Evolutionary conservation across 768 basidiomycete genomes (phyloP).

Genomic region (Termitomyces sp.): DNA sequence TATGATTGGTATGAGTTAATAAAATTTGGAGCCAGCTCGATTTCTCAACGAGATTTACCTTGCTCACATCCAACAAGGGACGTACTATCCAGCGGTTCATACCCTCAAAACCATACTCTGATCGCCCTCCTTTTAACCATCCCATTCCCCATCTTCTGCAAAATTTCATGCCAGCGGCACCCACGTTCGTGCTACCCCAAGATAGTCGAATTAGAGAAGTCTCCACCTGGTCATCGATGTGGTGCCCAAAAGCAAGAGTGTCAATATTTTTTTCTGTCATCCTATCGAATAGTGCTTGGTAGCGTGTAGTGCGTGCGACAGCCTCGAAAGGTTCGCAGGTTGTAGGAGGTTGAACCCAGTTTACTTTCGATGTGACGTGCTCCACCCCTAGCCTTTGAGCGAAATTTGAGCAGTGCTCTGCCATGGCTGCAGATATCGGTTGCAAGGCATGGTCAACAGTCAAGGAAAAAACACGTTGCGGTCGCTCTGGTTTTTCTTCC

Average conservation of each 20-base stretch:
- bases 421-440: constrained; percentile 49
- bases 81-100: constrained; percentile 68
- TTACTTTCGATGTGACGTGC: constrained; percentile 42
- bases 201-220: constrained; percentile 69
- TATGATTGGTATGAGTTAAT: not conserved
- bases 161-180: constrained; percentile 63
- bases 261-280: constrained; percentile 25
- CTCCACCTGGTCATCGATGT: constrained; percentile 81
- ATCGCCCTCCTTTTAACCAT: constrained; percentile 16
- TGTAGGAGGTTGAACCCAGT: constrained; percentile 53
- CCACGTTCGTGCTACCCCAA: constrained; percentile 48
- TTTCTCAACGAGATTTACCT: constrained; percentile 36
- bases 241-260: constrained; percentile 65
- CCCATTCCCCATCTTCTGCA: constrained; percentile 82
- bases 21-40: not conserved
- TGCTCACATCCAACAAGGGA: constrained; percentile 61
- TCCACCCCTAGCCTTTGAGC: constrained; percentile 40
- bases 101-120: constrained; percentile 46
- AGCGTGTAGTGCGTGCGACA: constrained; percentile 54
- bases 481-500: constrained; percentile 12
- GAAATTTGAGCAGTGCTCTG: constrained; percentile 34
- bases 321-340: constrained; percentile 50
- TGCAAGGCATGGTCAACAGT: constrained; percentile 73
- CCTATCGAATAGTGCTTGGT: constrained; percentile 40
- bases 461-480: constrained; percentile 42